These are phyloP conservation scores for Cryptococcus sp. DNA, from an alignment of 1,284 basidiomycete genomes.

Conservation along the genomic window DNA sequence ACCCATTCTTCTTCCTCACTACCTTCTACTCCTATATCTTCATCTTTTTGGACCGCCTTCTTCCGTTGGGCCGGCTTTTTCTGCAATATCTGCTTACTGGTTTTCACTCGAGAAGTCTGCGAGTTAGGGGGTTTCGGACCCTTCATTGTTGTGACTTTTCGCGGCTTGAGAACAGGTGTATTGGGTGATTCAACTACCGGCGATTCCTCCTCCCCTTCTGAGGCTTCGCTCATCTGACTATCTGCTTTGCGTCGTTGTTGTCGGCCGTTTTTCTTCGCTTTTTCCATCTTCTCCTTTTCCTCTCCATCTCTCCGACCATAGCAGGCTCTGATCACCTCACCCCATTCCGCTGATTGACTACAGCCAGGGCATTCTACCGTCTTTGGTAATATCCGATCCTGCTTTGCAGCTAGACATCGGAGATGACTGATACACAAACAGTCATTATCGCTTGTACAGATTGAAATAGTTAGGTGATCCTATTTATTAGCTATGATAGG, in stretches of 20 bases:
- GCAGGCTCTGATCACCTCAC: slow-evolving; percentile 64
- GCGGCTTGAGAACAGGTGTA: background rate
- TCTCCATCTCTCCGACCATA: slow-evolving; percentile 54
- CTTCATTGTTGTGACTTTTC: background rate
- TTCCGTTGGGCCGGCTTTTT: background rate
- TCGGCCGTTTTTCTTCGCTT: background rate
- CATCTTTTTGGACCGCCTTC: background rate
- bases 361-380: slow-evolving; percentile 62
- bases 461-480: slow-evolving; percentile 56
- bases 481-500: slow-evolving; percentile 29
- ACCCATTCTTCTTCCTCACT: slow-evolving; percentile 10
- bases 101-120: too few relatives aligned
- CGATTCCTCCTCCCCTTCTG: too few relatives aligned
- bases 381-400: slow-evolving; percentile 60
- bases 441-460: slow-evolving; percentile 52
- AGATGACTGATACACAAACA: slow-evolving; percentile 58
- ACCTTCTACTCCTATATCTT: background rate
- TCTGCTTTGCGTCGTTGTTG: background rate
- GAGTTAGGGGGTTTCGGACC: too few relatives aligned
- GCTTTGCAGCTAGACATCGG: slow-evolving; percentile 60
- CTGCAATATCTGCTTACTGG: background rate
- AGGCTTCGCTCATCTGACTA: background rate
- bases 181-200: background rate
- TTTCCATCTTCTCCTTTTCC: slow-evolving; percentile 3
- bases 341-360: slow-evolving; percentile 60